Percentiles rank a stretch among this genome's conserved stretches.
These are phyloP conservation scores for Lablab purpureus DNA, from an alignment of 306 rosid genomes.

Conservation along the genomic window DNA sequence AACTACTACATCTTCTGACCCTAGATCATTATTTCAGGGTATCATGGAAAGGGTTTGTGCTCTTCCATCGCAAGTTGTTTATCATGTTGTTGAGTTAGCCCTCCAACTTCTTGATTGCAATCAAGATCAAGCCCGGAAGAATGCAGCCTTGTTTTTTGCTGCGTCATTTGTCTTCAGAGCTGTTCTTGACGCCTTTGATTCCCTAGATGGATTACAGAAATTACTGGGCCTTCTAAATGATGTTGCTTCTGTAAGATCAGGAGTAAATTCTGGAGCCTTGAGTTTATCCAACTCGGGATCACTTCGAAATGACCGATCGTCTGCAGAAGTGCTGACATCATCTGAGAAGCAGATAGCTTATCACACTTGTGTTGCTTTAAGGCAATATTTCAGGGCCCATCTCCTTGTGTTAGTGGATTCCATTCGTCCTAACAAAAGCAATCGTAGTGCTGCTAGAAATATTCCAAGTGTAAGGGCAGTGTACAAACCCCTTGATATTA, in stretches of 20 bases:
- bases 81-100: conserved; percentile 88
- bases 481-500: conserved; percentile 93
- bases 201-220: conserved; percentile 88
- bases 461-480: conserved; percentile 85
- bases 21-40: conserved; percentile 60
- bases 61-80: conserved; percentile 81
- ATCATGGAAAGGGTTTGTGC: conserved; percentile 99
- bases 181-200: conserved; percentile 94
- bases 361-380: conserved; percentile 90
- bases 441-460: conserved; percentile 84
- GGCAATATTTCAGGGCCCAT: conserved; percentile 96
- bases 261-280: conserved; percentile 82
- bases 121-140: conserved; percentile 94
- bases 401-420: conserved; percentile 89
- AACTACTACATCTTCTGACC: conserved; percentile 28
- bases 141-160: conserved; percentile 86
- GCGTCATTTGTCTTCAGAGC: conserved; percentile 99
- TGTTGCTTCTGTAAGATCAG: conserved; percentile 91
- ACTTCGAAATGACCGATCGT: conserved; percentile 83
- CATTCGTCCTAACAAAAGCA: conserved; percentile 90
- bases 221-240: conserved; percentile 82
- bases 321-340: conserved; percentile 89
- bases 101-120: conserved; percentile 90
- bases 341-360: conserved; percentile 97
- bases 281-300: conserved; percentile 73